Evolutionary conservation across 495 filamentous ascomycete species (phyloP).

Genomic region (Penicillium crystallinum): DNA sequence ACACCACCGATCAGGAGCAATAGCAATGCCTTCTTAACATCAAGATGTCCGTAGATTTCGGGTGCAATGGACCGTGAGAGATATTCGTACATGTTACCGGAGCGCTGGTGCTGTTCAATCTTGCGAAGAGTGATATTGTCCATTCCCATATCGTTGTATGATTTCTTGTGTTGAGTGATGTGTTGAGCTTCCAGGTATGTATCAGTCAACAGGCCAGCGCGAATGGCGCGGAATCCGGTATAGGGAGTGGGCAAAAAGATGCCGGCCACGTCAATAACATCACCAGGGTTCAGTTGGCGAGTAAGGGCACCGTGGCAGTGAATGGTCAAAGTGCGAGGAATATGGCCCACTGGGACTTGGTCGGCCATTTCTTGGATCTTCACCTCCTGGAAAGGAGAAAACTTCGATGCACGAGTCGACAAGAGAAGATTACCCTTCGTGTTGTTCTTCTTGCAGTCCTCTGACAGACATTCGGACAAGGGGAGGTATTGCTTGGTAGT

Average conservation of each 20-base stretch:
- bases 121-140: slow-evolving; percentile 71
- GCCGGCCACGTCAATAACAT: slow-evolving; percentile 86
- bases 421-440: slow-evolving; percentile 88
- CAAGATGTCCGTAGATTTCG: slow-evolving; percentile 92
- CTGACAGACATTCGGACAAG: slow-evolving; percentile 75
- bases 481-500: slow-evolving; percentile 86
- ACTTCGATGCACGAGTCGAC: slow-evolving; percentile 92
- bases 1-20: slow-evolving; percentile 94
- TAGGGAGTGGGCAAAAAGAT: slow-evolving; percentile 97
- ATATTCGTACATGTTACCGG: slow-evolving; percentile 90
- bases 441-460: slow-evolving; percentile 85
- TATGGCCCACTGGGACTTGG: slow-evolving; percentile 96
- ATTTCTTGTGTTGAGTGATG: slow-evolving; percentile 93
- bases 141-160: slow-evolving; percentile 80
- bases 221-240: slow-evolving; percentile 95
- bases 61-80: slow-evolving; percentile 93
- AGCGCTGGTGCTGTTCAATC: slow-evolving; percentile 73
- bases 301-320: slow-evolving; percentile 84
- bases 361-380: slow-evolving; percentile 99
- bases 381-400: slow-evolving; percentile 95
- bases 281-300: slow-evolving; percentile 83
- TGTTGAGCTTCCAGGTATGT: slow-evolving; percentile 95
- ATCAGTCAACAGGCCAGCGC: slow-evolving; percentile 89
- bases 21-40: slow-evolving; percentile 96
- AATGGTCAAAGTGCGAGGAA: slow-evolving; percentile 82